Evolutionary conservation across 441 rosid species (phyloP), one percentile per base, ranked within the genome.

Genomic region (Pelargonium citronellum): DNA sequence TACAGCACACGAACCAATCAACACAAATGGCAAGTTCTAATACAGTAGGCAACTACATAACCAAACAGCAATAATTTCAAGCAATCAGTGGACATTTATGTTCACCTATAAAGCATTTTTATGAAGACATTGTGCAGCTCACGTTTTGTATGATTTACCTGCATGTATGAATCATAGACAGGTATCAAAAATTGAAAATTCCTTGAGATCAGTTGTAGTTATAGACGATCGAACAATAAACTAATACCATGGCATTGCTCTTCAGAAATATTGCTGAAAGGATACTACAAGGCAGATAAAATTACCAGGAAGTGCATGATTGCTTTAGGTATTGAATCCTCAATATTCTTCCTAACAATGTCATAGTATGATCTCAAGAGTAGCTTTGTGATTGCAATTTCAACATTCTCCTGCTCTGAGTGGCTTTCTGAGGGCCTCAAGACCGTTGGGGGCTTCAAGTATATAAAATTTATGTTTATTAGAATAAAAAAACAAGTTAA

Each of bases 281-380:
- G 55, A 49, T 10, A 49, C 55, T 49, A 49, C 41, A 49, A 49
- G 57, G 17, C 19, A 55, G 8, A 55, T 24, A 57, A 63, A 67
- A 71, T 82, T 81, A 95, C 98, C 97, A 95, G 85, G 80, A 95
- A 95, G 78, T 90, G 99, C 91, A 95, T 95, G 73, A 95, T 87
- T 67, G 98, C 95, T 84, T 95, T 95, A 5, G 99, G 98, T 37
- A 92, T 76, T 20, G 80, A 79, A 74, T 95, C 98, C 81, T 92
- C 97, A 1, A 90, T 78, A 80, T 92, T 92, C 88, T 88, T 95
- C 79, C 99, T 79, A 30, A 89, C 97, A 79, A 94, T 91, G 80
- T 94, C 91, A 30, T 91, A 94, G 78, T 91, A 94, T 9, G 99
- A 95, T 80, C 83, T 84, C 79, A 95, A 81, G 34, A 92, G 86